A percentile compares a stretch with the other conserved stretches of the same genome.
Conservation (phyloP, 2,329 filamentous ascomycete genomes). For the Clathrospora elynae region DNA sequence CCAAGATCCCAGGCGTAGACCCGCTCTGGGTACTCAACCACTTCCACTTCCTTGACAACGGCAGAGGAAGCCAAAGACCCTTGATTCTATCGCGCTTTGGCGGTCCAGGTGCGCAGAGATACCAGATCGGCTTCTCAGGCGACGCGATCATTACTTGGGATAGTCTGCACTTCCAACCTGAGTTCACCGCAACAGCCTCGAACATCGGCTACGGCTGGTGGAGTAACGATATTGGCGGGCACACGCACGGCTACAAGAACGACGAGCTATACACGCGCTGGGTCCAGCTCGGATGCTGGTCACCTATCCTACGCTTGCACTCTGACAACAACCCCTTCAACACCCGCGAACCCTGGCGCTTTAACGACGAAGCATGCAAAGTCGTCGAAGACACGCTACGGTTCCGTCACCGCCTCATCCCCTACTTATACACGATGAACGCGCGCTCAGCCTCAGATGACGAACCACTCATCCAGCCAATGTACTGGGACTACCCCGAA, state of each 20-base stretch:
- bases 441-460: conserved; percentile 51
- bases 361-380: conserved; percentile 52
- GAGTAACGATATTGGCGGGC: conserved; percentile 71
- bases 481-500: conserved; percentile 66
- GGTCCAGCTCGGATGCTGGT: conserved; percentile 67
- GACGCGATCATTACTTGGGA: conserved; percentile 66
- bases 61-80: conserved; percentile 50
- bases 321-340: conserved; percentile 63
- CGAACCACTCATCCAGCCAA: conserved; percentile 62
- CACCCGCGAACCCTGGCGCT: conserved; percentile 67
- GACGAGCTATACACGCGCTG: conserved; percentile 65
- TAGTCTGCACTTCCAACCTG: conserved; percentile 66
- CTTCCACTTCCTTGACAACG: conserved; percentile 64
- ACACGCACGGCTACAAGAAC: conserved; percentile 61
- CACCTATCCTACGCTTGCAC: conserved; percentile 65
- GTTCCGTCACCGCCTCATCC: conserved; percentile 63
- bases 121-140: conserved; percentile 68
- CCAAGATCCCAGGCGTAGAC: conserved; percentile 63
- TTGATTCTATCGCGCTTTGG: conserved; percentile 67
- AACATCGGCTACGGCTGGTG: conserved; percentile 73
- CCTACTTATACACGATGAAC: conserved; percentile 66
- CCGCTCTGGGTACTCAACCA: conserved; percentile 70
- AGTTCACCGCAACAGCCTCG: conserved; percentile 68
- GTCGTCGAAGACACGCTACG: conserved; percentile 59
- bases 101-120: conserved; percentile 66